Conservation (phyloP, 176 grass and related monocot species). For the Calamus simplicifolius region DNA sequence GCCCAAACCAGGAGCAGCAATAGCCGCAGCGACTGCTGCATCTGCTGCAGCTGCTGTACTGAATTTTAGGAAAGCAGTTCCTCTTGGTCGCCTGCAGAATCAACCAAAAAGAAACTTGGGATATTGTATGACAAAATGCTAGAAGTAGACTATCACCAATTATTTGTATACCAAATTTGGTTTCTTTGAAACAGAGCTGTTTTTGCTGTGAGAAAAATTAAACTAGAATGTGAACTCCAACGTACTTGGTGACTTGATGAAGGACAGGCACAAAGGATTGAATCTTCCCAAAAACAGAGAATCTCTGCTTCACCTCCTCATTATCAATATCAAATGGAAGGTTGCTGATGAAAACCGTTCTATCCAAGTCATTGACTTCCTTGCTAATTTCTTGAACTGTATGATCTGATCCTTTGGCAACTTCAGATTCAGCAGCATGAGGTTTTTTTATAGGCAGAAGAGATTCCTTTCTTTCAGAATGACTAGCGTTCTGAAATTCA, state of each 20-base stretch:
- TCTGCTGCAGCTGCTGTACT: constrained; percentile 50
- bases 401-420: constrained; percentile 13
- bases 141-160: too few species aligned
- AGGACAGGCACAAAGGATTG: constrained; percentile 81
- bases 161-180: too few species aligned
- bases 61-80: constrained; percentile 81
- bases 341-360: constrained; percentile 90
- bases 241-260: constrained; percentile 95
- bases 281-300: constrained; percentile 77
- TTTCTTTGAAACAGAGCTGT: too few species aligned
- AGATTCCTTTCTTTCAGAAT: constrained; percentile 31
- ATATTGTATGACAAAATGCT: too few species aligned
- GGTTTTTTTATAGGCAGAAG: constrained; percentile 17
- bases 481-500: constrained; percentile 15
- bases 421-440: constrained; percentile 14
- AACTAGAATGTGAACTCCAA: constrained; percentile 4
- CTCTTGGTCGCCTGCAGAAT: constrained; percentile 66
- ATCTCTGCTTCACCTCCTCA: constrained; percentile 67
- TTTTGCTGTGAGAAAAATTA: too few species aligned
- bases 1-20: constrained; percentile 71
- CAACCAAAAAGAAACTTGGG: neutral
- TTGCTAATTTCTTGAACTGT: constrained; percentile 1
- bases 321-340: constrained; percentile 77
- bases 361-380: constrained; percentile 46
- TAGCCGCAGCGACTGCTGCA: constrained; percentile 61